Base-by-base conservation (phyloP, 768 basidiomycete species). In the Hygrocybe punicea region DNA sequence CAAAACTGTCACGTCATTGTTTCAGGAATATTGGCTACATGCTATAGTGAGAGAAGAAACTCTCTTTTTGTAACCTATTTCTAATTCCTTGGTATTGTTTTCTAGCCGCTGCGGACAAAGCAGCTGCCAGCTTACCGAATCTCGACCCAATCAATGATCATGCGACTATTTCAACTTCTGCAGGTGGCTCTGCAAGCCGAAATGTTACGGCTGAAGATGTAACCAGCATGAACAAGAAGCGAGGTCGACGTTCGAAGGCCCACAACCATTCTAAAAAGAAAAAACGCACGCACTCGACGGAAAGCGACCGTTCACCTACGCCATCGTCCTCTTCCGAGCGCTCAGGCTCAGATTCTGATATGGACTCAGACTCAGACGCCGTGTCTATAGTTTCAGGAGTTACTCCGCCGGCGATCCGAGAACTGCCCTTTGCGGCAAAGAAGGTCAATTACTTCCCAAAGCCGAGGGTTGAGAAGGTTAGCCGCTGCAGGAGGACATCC, bases 21-120 rank as follows among this genome's bases (percentile, higher is more conserved):
- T 58, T 36, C 21, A 24, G 36, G 56, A 35, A 25, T 57, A 39
- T 52, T 52, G 24, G 36, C 24, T 21, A 57, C 56, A 19, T 57
- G 56, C 50, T 57, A 57, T 24, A 42, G 56, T 57, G 33, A 36
- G 33, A 36, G 29, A 4, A 29, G 29, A 29, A 4, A 29, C 29
- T 29, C 8, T 24, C 51, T 21, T 3, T 6, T 48, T 14, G 19
- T n/a, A 48, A 48, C 4, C 46, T 48, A 21, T 21, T 13, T 56
- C 16, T 16, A 6, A 35, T 11, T 9, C 3, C 11, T 33, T 33
- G 10, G 7, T 16, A 14, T 14, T 33, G 16, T 48, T 10, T 51
- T 14, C 25, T 25, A 48, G 46, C 46, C 4, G 6, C 23, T 4
- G 46, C 46, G 14, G 46, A 48, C 5, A 4, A 25, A 48, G 14